Percentiles rank a stretch among this genome's conserved stretches.
phyloP scores from a whole-genome alignment of 345 rosid species.

The Salix dunnii region DNA sequence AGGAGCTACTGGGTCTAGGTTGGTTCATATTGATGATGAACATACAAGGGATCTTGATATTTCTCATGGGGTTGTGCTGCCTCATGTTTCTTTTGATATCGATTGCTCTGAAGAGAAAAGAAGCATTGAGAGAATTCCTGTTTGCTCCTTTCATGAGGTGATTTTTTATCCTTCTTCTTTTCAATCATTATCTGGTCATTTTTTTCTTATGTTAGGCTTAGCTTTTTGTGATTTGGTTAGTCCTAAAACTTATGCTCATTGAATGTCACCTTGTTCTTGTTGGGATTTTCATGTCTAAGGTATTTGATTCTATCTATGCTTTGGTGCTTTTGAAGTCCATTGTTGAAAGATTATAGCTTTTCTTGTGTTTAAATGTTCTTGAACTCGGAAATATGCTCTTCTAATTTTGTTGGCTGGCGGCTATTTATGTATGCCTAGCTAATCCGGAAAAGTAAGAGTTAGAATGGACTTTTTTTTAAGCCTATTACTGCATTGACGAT shows the following conservation, averaged over 20 bases:
- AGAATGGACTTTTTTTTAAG: not conserved
- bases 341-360: not conserved
- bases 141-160: constrained; percentile 79
- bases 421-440: not conserved
- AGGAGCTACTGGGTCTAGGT: constrained; percentile 87
- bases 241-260: not conserved
- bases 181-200: constrained; percentile 10
- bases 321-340: not conserved
- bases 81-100: constrained; percentile 61
- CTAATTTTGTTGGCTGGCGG: not conserved
- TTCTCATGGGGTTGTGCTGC: constrained; percentile 44
- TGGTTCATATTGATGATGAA: constrained; percentile 65
- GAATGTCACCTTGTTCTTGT: not conserved
- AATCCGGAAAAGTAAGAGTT: not conserved
- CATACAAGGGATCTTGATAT: constrained; percentile 54
- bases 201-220: not conserved
- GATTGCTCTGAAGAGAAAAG: constrained; percentile 45
- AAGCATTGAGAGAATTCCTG: constrained; percentile 48
- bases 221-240: not conserved
- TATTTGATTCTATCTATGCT: not conserved
- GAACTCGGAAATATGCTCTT: not conserved
- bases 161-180: not conserved
- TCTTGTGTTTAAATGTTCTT: not conserved
- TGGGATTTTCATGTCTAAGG: not conserved
- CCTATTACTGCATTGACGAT: not conserved